phyloP scores from a whole-genome alignment of 306 rosid species.

The Benincasa hispida region DNA sequence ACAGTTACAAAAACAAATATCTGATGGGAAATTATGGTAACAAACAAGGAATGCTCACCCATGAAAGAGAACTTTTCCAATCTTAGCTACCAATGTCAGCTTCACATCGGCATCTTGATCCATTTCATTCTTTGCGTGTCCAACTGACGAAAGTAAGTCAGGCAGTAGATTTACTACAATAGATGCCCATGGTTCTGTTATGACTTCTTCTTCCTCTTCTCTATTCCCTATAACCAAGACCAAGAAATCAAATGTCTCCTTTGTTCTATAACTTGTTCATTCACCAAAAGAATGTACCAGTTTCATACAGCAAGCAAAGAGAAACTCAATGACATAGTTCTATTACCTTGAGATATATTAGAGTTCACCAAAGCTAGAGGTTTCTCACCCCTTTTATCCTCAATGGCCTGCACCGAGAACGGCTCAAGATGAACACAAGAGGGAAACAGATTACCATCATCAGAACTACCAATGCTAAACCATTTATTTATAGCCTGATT shows the following conservation, averaged over 20 bases:
- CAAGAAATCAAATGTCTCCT: not conserved
- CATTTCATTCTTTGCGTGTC: slow-evolving; percentile 12
- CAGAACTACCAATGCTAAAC: slow-evolving; percentile 22
- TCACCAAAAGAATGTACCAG: not conserved
- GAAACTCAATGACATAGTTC: not conserved
- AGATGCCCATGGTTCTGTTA: slow-evolving; percentile 15
- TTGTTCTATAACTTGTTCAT: not conserved
- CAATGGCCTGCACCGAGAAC: slow-evolving; percentile 2
- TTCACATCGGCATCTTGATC: not conserved
- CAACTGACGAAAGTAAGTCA: slow-evolving; percentile 16
- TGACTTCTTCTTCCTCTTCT: slow-evolving; percentile 1
- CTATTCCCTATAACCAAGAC: not conserved
- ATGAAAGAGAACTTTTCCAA: slow-evolving; percentile 34
- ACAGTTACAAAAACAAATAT: not conserved
- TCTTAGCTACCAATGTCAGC: slow-evolving; percentile 23
- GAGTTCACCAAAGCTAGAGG: slow-evolving; percentile 14
- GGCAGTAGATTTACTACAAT: slow-evolving; percentile 21
- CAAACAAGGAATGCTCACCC: slow-evolving; percentile 11
- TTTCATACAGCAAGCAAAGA: not conserved
- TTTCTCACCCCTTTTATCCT: slow-evolving; percentile 9
- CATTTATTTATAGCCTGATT: slow-evolving; percentile 10
- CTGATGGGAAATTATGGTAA: not conserved
- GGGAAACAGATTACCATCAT: slow-evolving; percentile 9
- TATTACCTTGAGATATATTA: slow-evolving; percentile 11
- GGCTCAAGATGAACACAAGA: slow-evolving; percentile 18